Evolutionary conservation across 495 filamentous ascomycete species (phyloP).

Genomic region (Polyplosphaeria fusca): DNA sequence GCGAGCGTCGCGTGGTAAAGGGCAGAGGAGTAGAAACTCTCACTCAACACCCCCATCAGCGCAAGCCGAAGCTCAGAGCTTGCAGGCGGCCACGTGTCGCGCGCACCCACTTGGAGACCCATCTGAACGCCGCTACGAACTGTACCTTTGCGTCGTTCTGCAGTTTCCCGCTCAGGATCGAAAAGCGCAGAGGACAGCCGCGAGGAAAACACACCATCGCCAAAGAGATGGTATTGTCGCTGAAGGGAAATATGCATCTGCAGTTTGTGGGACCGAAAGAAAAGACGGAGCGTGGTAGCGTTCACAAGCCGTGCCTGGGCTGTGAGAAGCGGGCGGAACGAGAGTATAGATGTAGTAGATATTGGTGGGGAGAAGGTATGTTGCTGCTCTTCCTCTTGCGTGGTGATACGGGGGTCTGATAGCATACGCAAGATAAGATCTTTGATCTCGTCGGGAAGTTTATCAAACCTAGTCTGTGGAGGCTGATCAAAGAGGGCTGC

Average conservation of each 20-base stretch:
- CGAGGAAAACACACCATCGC: conserved; percentile 77
- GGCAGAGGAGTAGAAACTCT: conserved; percentile 56
- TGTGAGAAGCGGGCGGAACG: conserved; percentile 68
- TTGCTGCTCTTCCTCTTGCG: too few species aligned
- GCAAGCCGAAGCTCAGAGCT: conserved; percentile 86
- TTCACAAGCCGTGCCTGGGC: conserved; percentile 76
- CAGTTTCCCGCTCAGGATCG: conserved; percentile 74
- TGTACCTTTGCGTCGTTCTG: conserved; percentile 66
- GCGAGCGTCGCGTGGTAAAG: conserved; percentile 25
- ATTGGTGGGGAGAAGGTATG: conserved; percentile 57
- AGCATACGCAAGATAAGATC: conserved; percentile 21
- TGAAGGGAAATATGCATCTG: conserved; percentile 74
- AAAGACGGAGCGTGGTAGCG: conserved; percentile 68
- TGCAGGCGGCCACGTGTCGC: conserved; percentile 85
- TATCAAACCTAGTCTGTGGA: neutral
- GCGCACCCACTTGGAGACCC: conserved; percentile 72
- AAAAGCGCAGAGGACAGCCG: conserved; percentile 82
- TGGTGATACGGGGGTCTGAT: neutral
- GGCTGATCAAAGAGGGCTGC: conserved; percentile 18
- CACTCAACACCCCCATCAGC: conserved; percentile 79
- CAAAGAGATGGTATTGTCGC: conserved; percentile 75
- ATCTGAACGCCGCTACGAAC: conserved; percentile 67
- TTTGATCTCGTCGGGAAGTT: conserved; percentile 24
- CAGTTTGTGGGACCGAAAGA: conserved; percentile 73
- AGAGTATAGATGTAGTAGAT: conserved; percentile 66